A percentile compares a stretch with the other conserved stretches of the same genome.
Conservation (phyloP, 208 protist species). For the Tritrichomonas foetus region DNA sequence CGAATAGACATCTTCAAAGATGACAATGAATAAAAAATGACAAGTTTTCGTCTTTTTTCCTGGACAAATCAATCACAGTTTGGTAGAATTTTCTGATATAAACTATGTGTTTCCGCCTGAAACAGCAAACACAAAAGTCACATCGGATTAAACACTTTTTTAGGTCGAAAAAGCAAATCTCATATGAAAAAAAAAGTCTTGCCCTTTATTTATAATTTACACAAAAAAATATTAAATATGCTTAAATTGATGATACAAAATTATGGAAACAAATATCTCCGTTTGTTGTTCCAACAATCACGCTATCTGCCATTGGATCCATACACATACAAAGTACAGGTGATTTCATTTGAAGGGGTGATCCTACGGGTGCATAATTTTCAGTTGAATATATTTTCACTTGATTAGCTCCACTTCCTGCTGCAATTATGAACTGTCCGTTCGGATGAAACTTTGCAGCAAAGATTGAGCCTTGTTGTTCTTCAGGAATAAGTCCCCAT, state of each 20-base stretch:
- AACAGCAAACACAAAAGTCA: too few relatives aligned
- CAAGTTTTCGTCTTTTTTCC: too few relatives aligned
- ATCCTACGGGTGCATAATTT: not conserved
- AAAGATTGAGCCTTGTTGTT: not conserved
- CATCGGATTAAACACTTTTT: too few relatives aligned
- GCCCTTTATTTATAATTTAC: not conserved
- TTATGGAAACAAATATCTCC: not conserved
- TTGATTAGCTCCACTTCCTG: not conserved
- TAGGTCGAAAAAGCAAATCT: too few relatives aligned
- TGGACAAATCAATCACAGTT: too few relatives aligned
- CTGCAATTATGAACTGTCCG: not conserved
- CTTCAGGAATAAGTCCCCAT: not conserved
- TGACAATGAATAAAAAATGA: too few relatives aligned
- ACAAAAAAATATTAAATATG: not conserved
- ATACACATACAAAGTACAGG: not conserved
- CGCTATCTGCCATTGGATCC: not conserved
- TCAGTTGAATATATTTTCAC: not conserved
- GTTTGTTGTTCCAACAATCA: not conserved
- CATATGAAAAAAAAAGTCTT: too few relatives aligned
- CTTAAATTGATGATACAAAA: not conserved
- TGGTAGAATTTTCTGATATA: too few relatives aligned
- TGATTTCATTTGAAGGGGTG: not conserved
- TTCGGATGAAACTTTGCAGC: conserved; percentile 24
- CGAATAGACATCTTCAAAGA: too few relatives aligned
- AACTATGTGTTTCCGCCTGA: too few relatives aligned